Percentiles rank a stretch among this genome's conserved stretches.
phyloP scores from a whole-genome alignment of 140 eudicot genomes.

The Stevia rebaudiana region DNA sequence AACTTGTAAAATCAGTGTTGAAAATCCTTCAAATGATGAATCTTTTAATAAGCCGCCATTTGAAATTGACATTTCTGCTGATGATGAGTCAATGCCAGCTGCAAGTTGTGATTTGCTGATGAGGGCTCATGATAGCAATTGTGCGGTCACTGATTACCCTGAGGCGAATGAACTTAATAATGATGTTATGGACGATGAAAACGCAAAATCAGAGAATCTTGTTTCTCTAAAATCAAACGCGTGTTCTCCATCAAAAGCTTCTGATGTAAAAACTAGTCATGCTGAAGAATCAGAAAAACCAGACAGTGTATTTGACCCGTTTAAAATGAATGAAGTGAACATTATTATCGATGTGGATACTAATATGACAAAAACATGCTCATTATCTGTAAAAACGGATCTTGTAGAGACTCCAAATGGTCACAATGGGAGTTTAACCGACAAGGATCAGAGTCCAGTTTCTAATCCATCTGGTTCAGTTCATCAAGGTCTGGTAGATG shows the following conservation, averaged over 20 bases:
- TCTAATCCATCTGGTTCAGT: conserved; percentile 4
- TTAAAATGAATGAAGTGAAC: background rate
- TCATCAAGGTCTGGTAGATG: background rate
- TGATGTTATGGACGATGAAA: background rate
- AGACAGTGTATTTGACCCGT: background rate
- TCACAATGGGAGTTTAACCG: background rate
- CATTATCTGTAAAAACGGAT: background rate
- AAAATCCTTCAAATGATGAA: background rate
- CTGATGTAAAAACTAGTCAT: background rate
- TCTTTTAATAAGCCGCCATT: background rate
- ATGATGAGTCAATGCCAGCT: background rate
- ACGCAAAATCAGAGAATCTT: background rate
- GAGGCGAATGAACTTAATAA: background rate
- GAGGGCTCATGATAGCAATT: conserved; percentile 1
- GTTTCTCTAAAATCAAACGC: background rate
- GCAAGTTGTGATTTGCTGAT: background rate
- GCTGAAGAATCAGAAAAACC: conserved; percentile 5
- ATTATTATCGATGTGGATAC: background rate
- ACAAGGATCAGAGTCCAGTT: conserved; percentile 4
- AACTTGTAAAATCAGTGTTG: background rate
- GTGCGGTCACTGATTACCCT: background rate
- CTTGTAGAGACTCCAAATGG: background rate
- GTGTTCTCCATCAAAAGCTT: background rate
- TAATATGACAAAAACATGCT: background rate
- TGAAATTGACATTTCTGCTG: background rate